Percentiles rank a stretch among this genome's conserved stretches.
Conservation (phyloP, 75 land plant species). For the Picea glauca region DNA sequence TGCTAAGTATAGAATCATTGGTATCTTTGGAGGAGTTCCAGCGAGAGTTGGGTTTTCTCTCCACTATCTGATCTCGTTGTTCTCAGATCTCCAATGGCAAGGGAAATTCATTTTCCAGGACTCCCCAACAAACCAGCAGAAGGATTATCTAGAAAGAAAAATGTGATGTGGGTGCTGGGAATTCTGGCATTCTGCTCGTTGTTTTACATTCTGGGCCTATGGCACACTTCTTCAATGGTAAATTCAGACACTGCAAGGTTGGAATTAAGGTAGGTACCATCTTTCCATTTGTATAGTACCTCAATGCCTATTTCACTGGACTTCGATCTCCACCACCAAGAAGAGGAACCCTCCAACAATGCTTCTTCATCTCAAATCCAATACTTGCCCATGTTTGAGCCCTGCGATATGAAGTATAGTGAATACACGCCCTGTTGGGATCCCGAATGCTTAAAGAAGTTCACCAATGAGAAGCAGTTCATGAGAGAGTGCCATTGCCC, state of each 20-base stretch:
- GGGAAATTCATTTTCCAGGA: no score
- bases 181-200: no score
- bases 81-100: no score
- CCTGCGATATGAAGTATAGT: constrained; percentile 18
- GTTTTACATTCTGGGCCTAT: no score
- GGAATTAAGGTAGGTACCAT: neutral
- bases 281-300: neutral
- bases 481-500: constrained; percentile 56
- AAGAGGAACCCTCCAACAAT: neutral
- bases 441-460: constrained; percentile 10
- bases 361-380: neutral
- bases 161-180: no score
- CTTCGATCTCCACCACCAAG: constrained; percentile 32
- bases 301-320: constrained; percentile 7
- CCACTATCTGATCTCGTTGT: no score
- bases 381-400: neutral
- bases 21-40: no score
- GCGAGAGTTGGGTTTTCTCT: no score
- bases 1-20: no score
- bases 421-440: constrained; percentile 22
- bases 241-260: neutral
- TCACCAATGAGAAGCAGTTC: neutral
- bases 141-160: no score
- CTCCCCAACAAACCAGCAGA: no score
- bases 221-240: no score